phyloP scores from a whole-genome alignment of 169 alveolate genomes.

The Cryptosporidium sp. region DNA sequence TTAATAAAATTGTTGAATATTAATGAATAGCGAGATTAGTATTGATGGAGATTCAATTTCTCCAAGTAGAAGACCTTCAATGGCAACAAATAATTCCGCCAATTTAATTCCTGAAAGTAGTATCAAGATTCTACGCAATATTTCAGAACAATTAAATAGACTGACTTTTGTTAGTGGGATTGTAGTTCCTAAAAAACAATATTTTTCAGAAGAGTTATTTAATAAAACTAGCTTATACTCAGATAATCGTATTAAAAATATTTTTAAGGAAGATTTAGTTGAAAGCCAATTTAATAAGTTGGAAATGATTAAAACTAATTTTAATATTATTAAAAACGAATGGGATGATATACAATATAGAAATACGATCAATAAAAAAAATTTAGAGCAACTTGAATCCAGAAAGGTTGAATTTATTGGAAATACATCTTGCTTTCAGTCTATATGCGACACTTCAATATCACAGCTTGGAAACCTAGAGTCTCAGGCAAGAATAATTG shows the following conservation, averaged over 20 bases:
- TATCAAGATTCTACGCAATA: conserved; percentile 4
- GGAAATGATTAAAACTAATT: conserved; percentile 1
- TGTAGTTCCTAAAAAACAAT: conserved; percentile 36
- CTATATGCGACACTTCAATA: conserved; percentile 48
- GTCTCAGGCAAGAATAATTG: conserved; percentile 51
- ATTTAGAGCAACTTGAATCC: conserved; percentile 28
- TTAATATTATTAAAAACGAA: not conserved
- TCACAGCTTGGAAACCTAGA: conserved; percentile 24
- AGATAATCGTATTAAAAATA: not conserved
- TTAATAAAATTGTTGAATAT: not conserved
- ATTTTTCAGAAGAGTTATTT: not conserved
- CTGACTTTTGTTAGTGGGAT: conserved; percentile 67
- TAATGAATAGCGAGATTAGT: not conserved
- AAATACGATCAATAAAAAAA: conserved; percentile 7
- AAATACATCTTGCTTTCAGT: conserved; percentile 23
- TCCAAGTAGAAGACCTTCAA: not conserved
- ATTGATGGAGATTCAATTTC: conserved; percentile 26
- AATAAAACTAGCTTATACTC: not conserved
- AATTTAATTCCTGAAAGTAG: conserved; percentile 41
- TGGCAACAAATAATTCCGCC: not conserved
- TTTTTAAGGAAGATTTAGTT: not conserved
- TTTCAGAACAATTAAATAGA: conserved; percentile 32
- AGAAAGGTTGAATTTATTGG: conserved; percentile 31
- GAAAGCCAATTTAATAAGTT: not conserved
- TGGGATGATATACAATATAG: conserved; percentile 38